Evolutionary conservation across 768 basidiomycete genomes (phyloP), one percentile per base, ranked within the genome.

Genomic region (Termitomyces sp.): DNA sequence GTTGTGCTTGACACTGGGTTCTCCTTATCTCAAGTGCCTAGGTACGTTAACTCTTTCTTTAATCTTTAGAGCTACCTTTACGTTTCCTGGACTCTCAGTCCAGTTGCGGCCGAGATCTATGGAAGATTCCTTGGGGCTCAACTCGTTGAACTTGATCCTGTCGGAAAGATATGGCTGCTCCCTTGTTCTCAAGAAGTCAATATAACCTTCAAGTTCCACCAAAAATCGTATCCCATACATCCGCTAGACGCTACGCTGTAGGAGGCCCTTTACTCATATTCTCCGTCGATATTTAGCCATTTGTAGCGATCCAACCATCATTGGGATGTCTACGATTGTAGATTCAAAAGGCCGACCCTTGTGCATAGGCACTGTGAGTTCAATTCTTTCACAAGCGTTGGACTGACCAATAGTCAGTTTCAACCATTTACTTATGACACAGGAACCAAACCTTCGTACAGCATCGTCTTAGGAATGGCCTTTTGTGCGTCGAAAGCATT

Each of bases 1-100:
- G 80, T 80, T 4, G 74, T 90, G 3, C 71, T 90, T 32, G 89
- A 91, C 65, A 84, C 85, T 4, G 88, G 89, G 0, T 89, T 86
- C 67, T 78, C 85, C 0, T 72, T 88, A 2, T 79, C 85, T 13
- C 87, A 88, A 65, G 76, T 88, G 40, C 76, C 84, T 52, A 61
- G 72, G 81, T 82, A 66, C 47, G 73, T 66, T 2, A 5, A 40
- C 6, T 20, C 47, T 49, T 20, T 54, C 50, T 58, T 41, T 56
- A 18, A 18, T 18, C 11, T 3, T 18, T 43, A 60, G 20, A 55
- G 28, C 30, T 32, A 6, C 22, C 16, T 18, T 62, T 38, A 50
- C 41, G 32, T 41, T 33, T 64, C 50, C 53, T 11, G 33, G 30
- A 65, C 63, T 60, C 53, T 10, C 66, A 82, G 83, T 55, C 53